Percentiles rank a stretch among this genome's conserved stretches.
phyloP scores from a whole-genome alignment of 352 stramenopile genomes.

The Phytopythium aichiense region DNA sequence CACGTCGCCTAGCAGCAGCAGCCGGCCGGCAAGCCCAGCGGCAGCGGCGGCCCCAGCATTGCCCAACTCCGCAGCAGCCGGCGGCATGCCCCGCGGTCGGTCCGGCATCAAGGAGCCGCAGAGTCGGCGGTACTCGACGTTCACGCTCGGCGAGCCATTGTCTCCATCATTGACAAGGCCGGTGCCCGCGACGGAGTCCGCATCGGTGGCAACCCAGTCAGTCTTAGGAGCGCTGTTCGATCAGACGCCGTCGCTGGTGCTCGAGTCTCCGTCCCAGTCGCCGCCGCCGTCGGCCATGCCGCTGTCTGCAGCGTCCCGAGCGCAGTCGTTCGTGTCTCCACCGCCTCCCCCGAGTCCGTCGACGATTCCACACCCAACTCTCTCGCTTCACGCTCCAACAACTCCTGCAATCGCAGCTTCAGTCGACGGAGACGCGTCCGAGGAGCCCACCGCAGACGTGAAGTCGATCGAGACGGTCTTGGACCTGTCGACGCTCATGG shows the following conservation, averaged over 20 bases:
- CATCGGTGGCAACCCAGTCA: neutral
- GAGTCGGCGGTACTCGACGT: neutral
- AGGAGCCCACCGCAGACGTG: neutral
- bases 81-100: neutral
- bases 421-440: neutral
- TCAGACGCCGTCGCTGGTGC: neutral
- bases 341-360: neutral
- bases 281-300: constrained; percentile 1
- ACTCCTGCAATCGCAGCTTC: neutral
- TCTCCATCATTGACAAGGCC: neutral
- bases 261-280: neutral
- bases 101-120: constrained; percentile 5
- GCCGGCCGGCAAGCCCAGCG: constrained; percentile 14
- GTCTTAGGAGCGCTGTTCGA: neutral
- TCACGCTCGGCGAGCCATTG: neutral
- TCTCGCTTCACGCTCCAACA: neutral
- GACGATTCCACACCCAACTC: neutral
- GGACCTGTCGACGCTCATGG: constrained; percentile 3
- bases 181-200: neutral
- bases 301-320: neutral
- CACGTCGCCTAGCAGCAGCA: constrained; percentile 9
- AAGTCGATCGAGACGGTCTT: constrained; percentile 1
- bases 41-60: constrained; percentile 1
- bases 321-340: neutral
- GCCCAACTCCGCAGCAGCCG: neutral